Conservation (phyloP, 73 alveolate genomes). For the Tetrahymena elliotti region DNA sequence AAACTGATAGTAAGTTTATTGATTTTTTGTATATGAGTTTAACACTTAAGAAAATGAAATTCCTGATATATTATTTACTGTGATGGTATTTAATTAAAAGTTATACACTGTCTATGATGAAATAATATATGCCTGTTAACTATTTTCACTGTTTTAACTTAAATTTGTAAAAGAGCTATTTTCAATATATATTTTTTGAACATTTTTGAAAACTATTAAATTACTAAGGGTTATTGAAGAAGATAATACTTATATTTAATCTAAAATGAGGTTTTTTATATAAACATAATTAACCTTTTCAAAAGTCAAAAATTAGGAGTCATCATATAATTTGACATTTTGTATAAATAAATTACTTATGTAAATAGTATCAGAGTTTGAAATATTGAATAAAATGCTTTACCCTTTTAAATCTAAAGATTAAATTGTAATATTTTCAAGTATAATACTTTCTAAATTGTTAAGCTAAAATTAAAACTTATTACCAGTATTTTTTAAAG, state of each 20-base stretch:
- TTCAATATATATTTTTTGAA: background rate
- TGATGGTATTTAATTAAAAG: background rate
- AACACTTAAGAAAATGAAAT: background rate
- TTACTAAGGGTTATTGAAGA: background rate
- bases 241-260: background rate
- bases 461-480: background rate
- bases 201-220: background rate
- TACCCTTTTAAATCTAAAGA: background rate
- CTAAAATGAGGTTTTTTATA: background rate
- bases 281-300: background rate
- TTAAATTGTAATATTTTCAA: background rate
- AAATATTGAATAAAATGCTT: background rate
- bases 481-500: background rate
- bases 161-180: background rate
- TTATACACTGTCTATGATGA: background rate
- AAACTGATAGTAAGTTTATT: background rate
- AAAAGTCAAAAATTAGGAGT: background rate
- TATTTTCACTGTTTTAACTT: background rate
- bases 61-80: background rate
- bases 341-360: background rate
- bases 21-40: background rate
- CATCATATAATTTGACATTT: background rate
- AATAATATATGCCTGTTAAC: background rate
- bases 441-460: background rate
- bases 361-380: background rate